These are phyloP conservation scores for Penicillium sp. DNA, from an alignment of 2,329 filamentous ascomycete genomes.

Conservation along the genomic window DNA sequence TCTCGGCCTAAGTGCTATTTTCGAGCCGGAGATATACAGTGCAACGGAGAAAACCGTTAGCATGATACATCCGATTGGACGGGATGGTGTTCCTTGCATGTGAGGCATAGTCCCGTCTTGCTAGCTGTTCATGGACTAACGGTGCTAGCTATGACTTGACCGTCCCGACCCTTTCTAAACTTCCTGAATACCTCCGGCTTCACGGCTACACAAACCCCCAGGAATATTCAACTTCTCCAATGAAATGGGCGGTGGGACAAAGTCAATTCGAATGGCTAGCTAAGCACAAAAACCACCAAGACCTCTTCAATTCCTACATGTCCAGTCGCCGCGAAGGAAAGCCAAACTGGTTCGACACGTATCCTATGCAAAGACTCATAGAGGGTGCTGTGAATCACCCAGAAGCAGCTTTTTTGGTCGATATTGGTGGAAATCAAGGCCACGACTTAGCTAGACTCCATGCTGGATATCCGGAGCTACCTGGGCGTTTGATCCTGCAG, in stretches of 20 bases:
- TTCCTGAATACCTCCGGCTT: slow-evolving; percentile 35
- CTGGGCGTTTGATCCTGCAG: slow-evolving; percentile 44
- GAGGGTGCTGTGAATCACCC: slow-evolving; percentile 25
- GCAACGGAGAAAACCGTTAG: slow-evolving; percentile 32
- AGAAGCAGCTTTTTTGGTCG: slow-evolving; percentile 43
- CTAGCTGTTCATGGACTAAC: background rate
- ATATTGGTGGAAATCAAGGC: slow-evolving; percentile 49
- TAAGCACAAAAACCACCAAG: slow-evolving; percentile 28
- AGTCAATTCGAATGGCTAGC: slow-evolving; percentile 41
- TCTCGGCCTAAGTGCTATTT: slow-evolving; percentile 30
- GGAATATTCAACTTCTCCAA: slow-evolving; percentile 34
- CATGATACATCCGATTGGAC: slow-evolving; percentile 32
- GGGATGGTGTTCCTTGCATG: slow-evolving; percentile 37
- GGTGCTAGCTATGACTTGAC: slow-evolving; percentile 31
- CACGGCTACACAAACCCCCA: slow-evolving; percentile 32
- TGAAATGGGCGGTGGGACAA: slow-evolving; percentile 38
- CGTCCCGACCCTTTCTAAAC: slow-evolving; percentile 34
- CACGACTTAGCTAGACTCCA: slow-evolving; percentile 41
- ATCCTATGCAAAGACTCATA: slow-evolving; percentile 30
- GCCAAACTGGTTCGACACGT: slow-evolving; percentile 37
- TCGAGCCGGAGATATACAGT: slow-evolving; percentile 25
- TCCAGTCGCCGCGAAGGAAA: slow-evolving; percentile 35
- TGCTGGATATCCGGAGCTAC: slow-evolving; percentile 34
- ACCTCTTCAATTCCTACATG: slow-evolving; percentile 40
- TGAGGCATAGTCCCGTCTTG: slow-evolving; percentile 14